phyloP scores from a whole-genome alignment of 805 yeast genomes.

The Wickerhamomyces hampshirensis region DNA sequence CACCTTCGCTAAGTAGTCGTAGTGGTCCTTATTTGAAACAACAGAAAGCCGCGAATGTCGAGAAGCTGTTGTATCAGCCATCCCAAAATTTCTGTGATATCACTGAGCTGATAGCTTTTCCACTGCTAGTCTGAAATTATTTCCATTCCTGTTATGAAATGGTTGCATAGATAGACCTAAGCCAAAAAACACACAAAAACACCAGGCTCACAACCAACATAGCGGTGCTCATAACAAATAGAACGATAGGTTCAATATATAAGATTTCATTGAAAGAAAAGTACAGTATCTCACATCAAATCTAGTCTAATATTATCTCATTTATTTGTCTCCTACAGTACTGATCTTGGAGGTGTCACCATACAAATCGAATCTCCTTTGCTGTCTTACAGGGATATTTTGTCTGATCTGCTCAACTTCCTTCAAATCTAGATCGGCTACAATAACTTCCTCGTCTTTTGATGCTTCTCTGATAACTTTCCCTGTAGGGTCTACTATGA shows the following conservation, averaged over 20 bases:
- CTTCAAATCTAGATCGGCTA: constrained; percentile 61
- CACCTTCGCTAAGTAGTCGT: constrained; percentile 34
- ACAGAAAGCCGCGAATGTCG: constrained; percentile 2
- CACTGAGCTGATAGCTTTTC: background rate
- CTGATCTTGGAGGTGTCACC: constrained; percentile 29
- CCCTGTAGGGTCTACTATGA: constrained; percentile 62
- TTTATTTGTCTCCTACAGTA: constrained; percentile 13
- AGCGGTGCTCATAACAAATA: too few relatives aligned
- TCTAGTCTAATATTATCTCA: too few relatives aligned
- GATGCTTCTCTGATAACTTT: constrained; percentile 65
- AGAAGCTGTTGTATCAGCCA: constrained; percentile 2
- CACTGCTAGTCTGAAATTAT: too few relatives aligned
- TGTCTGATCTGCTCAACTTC: constrained; percentile 48
- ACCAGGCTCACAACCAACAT: too few relatives aligned
- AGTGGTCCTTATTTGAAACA: constrained; percentile 12
- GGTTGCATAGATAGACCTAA: too few relatives aligned
- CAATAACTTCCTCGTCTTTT: constrained; percentile 65
- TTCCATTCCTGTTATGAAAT: too few relatives aligned
- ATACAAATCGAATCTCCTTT: constrained; percentile 59
- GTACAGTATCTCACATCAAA: too few relatives aligned
- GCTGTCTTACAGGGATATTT: constrained; percentile 61
- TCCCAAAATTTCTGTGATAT: background rate
- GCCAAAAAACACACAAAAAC: too few relatives aligned
- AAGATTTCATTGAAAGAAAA: too few relatives aligned
- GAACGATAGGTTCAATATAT: too few relatives aligned